These are phyloP conservation scores for Knoxdaviesia proteae DNA, from an alignment of 2,329 filamentous ascomycete species.

Conservation along the genomic window DNA sequence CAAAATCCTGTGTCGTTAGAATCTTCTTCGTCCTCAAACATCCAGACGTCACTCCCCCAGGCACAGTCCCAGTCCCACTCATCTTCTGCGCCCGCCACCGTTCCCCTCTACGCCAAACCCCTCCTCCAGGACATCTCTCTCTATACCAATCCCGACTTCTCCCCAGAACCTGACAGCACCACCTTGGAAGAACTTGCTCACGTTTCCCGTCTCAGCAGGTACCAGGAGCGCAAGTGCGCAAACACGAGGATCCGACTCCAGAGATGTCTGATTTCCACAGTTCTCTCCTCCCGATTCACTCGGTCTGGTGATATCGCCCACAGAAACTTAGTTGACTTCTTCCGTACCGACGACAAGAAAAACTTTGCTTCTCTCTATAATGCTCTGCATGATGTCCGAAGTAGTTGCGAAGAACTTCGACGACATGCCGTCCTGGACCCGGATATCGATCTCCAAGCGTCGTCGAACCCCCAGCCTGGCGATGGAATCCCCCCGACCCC, in stretches of 20 bases:
- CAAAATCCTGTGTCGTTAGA: no score
- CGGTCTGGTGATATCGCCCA: conserved; percentile 56
- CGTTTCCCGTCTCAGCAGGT: conserved; percentile 55
- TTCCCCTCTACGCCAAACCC: conserved; percentile 14
- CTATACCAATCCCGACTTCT: conserved; percentile 40
- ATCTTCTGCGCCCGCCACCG: neutral
- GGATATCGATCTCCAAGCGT: conserved; percentile 40
- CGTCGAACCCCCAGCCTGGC: conserved; percentile 19
- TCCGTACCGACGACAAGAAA: conserved; percentile 60
- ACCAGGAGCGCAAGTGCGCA: conserved; percentile 61
- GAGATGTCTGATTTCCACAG: conserved; percentile 52
- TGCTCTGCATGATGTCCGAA: conserved; percentile 59
- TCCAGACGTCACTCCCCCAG: no score
- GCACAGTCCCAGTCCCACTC: neutral
- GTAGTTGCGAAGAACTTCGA: conserved; percentile 52
- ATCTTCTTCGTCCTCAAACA: no score
- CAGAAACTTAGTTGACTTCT: conserved; percentile 56
- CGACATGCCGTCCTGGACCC: conserved; percentile 52
- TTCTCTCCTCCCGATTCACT: conserved; percentile 52
- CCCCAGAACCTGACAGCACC: conserved; percentile 41
- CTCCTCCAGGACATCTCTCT: conserved; percentile 44
- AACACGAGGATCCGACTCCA: conserved; percentile 55
- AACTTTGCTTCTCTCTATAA: conserved; percentile 55
- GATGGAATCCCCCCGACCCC: conserved; percentile 14
- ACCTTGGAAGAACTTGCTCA: conserved; percentile 61